Evolutionary conservation across 495 filamentous ascomycete genomes (phyloP), one percentile per base, ranked within the genome.

Genomic region (Hyaloscypha bicolor): DNA sequence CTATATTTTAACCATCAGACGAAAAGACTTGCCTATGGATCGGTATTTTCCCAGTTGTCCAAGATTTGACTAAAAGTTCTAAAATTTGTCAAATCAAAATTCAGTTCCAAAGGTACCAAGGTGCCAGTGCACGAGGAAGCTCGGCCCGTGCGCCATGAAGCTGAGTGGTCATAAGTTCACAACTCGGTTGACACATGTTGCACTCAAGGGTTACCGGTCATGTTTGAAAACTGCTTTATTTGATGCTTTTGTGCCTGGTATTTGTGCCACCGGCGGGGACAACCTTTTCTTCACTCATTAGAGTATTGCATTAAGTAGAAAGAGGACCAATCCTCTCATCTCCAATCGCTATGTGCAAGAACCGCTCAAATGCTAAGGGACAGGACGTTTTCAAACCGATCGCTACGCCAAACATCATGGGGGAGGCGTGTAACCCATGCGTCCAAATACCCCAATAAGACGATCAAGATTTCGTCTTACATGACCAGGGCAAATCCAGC

Each of bases 401-500:
- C 59, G 33, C 39, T 42, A 37, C 9, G 62, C 19, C n/a, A 30
- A 25, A 32, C 55, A 33, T 30, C 25, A 30, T 66, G 22, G 1
- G 42, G 31, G 56, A 35, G 21, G 21, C 30, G 30, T 59, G 30
- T 60, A 25, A 21, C 55, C 39, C 39, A 31, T 0, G 21, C n/a
- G 55, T 25, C 22, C 22, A 51, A 25, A 57, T 21, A 63, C 9
- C 42, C 16, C 4, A 64, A 21, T 3, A 31, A 31, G 37, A 64
- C 56, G 32, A 51, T 32, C 60, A 19, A 37, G 30, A 25, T 1
- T 55, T 60, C 12, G 35, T 59, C 52, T 59, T 67, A 92, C 39
- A 91, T 79, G 71, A 90, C 70, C 63, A 85, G 64, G 31, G 87
- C 82, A 72, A 92, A 88, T 0, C 88, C 91, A 51, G 83, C 88